Base-by-base conservation (phyloP, 2,329 filamentous ascomycete species). In the Colletotrichum camelliae region DNA sequence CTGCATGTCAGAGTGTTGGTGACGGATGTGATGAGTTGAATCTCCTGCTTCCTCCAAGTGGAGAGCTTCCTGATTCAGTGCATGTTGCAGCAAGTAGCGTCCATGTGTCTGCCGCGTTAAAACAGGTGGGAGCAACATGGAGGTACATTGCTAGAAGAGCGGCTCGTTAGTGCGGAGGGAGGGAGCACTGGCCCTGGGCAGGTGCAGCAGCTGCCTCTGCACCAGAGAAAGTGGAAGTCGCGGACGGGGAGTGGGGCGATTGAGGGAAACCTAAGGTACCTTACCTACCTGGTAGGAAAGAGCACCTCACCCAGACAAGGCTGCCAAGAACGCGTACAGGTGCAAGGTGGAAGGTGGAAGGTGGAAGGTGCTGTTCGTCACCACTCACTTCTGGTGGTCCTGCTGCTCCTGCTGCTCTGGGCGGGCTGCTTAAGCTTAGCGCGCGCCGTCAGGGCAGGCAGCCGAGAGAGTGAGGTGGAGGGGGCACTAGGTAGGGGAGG, bases 321-420 rank as follows among this genome's bases (percentile, higher is more conserved):
- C 74, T 76, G 48, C 74, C 65, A 60, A 66, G 70, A 57, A 72
- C 60, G 74, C 74, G 74, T 65, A 61, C 18, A 13, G 43, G n/a
- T 52, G 43, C n/a, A 52, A 52, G 43, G 43, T 48, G 43, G 29
- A 29, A 21, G 21, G 21, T 3, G 21, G 21, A 21, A 13, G 43
- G n/a, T 52, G 43, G 43, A 52, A 52, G 43, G 43, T 52, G 43
- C 43, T 52, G 43, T 4, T 52, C 43, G n/a, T 48, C 43, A 48
- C 43, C 43, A 31, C 55, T 58, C 7, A 21, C 55, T 21, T 9
- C 39, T n/a, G 18, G 18, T 43, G 43, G 18, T 48, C 43, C 43
- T 48, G 10, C 43, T 48, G 55, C 55, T 48, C 43, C 43, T 48
- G 10, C 43, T 48, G 55, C 55, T 24, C 24, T 24, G 21, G 55